Conservation (phyloP, 2,329 filamentous ascomycete genomes). For the Trichoderma atroviride region DNA sequence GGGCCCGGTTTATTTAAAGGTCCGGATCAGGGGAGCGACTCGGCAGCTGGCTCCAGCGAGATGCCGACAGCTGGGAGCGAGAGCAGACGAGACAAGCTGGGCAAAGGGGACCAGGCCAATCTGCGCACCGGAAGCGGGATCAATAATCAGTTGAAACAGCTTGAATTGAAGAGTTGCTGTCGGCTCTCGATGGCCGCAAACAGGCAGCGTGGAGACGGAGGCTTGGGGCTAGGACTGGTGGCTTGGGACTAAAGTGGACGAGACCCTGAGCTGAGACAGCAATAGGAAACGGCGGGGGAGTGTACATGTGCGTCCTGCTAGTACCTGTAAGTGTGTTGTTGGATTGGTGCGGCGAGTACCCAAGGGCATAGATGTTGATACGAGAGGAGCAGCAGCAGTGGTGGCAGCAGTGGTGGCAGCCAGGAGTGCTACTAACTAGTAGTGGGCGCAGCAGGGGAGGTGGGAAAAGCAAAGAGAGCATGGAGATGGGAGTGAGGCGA, state of each 20-base stretch:
- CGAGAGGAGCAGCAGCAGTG: neutral
- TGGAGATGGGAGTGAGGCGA: neutral
- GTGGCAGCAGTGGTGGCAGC: neutral
- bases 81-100: constrained; percentile 2
- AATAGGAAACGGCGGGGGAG: constrained; percentile 7
- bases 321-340: neutral
- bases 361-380: neutral
- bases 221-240: constrained; percentile 19
- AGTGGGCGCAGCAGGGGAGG: neutral
- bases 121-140: constrained; percentile 25
- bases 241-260: constrained; percentile 14
- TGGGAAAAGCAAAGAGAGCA: neutral
- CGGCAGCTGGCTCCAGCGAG: neutral
- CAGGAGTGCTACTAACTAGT: too few species aligned
- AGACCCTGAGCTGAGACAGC: constrained; percentile 28
- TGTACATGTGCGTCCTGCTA: neutral
- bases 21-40: neutral
- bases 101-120: neutral
- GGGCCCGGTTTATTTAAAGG: constrained; percentile 2
- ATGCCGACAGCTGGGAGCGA: neutral
- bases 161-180: constrained; percentile 16
- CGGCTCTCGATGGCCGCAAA: constrained; percentile 21
- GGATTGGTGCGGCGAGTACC: too few species aligned
- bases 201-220: constrained; percentile 23
- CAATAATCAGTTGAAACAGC: constrained; percentile 6